These are phyloP conservation scores for Penicillium capsulatum DNA, from an alignment of 2,329 filamentous ascomycete species.

Conservation along the genomic window DNA sequence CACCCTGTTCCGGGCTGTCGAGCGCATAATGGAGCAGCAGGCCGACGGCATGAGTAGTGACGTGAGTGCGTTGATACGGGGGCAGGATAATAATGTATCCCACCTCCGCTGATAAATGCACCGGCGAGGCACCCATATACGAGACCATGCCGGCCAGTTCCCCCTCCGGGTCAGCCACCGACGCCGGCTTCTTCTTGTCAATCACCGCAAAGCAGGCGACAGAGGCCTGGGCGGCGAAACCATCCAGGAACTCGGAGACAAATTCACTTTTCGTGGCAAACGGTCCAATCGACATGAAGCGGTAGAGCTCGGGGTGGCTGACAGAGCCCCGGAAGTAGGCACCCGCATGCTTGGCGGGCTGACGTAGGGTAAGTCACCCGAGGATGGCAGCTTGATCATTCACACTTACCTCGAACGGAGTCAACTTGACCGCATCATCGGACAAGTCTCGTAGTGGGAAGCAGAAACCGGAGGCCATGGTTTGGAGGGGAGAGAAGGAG, in stretches of 20 bases:
- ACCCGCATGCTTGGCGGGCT: constrained; percentile 8
- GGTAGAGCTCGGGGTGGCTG: constrained; percentile 6
- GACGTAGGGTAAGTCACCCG: not conserved
- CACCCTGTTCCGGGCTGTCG: constrained; percentile 16
- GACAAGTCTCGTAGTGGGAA: constrained; percentile 3
- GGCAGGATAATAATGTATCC: constrained; percentile 28
- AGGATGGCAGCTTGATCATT: not conserved
- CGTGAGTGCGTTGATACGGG: constrained; percentile 34
- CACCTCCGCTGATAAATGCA: constrained; percentile 6
- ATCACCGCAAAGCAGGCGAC: constrained; percentile 5
- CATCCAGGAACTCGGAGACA: not conserved
- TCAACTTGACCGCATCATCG: constrained; percentile 7
- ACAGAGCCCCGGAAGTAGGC: constrained; percentile 6
- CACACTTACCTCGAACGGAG: constrained; percentile 2
- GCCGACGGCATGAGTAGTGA: constrained; percentile 30
- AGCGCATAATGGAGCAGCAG: constrained; percentile 33
- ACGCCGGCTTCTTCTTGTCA: constrained; percentile 4
- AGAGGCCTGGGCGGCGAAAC: constrained; percentile 2
- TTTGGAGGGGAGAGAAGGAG: not conserved
- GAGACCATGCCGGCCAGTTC: constrained; percentile 12
- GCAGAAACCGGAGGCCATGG: constrained; percentile 2
- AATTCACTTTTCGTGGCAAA: constrained; percentile 6
- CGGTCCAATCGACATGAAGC: constrained; percentile 6
- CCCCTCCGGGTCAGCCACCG: constrained; percentile 4
- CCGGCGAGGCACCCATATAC: constrained; percentile 7